Evolutionary conservation across 2,329 filamentous ascomycete species (phyloP).

Genomic region (Pseudogymnoascus sp.): DNA sequence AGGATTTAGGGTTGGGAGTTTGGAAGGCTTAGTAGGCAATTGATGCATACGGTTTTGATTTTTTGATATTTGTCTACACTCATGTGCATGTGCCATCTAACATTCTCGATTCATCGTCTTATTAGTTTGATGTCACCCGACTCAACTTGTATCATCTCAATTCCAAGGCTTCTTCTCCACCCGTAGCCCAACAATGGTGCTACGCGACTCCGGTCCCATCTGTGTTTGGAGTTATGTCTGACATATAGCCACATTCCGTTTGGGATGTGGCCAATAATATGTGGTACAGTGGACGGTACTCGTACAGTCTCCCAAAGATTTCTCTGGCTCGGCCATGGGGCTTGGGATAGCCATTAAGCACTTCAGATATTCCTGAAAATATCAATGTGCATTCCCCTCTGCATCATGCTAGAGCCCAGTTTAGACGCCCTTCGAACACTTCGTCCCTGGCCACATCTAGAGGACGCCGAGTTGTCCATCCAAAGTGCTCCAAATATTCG

Average conservation of each 20-base stretch:
- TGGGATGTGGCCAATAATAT: not conserved
- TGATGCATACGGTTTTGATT: conserved; percentile 9
- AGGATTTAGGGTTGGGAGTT: conserved; percentile 2
- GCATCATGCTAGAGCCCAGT: not conserved
- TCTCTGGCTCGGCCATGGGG: not conserved
- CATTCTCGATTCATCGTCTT: not conserved
- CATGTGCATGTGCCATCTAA: not conserved
- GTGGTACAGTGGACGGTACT: not conserved
- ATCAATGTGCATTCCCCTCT: not conserved
- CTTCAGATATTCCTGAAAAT: not conserved
- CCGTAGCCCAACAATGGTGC: not conserved
- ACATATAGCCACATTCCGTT: not conserved
- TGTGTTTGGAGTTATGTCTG: not conserved
- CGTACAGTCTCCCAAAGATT: not conserved
- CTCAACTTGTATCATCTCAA: not conserved
- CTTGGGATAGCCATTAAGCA: not conserved
- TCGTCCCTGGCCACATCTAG: not conserved
- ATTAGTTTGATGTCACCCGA: not conserved
- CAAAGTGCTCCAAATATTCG: conserved; percentile 26
- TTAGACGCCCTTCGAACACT: not conserved
- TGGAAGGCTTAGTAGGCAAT: conserved; percentile 9
- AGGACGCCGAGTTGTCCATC: conserved; percentile 27
- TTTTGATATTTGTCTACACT: not conserved
- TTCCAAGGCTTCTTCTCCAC: not conserved
- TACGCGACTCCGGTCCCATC: not conserved